Conservation (phyloP, 371 early-diverging fungal genomes). For the Enterocytospora artemiae region DNA sequence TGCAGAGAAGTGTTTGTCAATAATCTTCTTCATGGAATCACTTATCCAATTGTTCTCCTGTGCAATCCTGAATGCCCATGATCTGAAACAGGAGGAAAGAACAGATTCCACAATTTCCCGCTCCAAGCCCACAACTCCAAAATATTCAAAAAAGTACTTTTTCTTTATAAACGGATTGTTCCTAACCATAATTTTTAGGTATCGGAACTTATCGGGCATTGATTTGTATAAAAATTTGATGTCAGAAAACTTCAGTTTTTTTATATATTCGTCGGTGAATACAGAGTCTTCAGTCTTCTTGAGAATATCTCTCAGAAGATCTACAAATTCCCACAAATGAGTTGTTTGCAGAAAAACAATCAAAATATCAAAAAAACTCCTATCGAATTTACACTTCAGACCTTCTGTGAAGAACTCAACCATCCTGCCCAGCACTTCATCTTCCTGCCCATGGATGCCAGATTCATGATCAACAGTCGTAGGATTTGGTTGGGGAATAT, state of each 20-base stretch:
- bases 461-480: too few species aligned
- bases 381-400: not conserved
- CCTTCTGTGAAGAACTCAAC: not conserved
- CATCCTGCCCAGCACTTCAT: too few species aligned
- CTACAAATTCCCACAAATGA: too few species aligned
- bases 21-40: not conserved
- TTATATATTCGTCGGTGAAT: slow-evolving; percentile 7
- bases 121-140: not conserved
- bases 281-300: not conserved
- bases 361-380: not conserved
- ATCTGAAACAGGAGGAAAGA: not conserved
- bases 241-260: not conserved
- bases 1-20: too few species aligned
- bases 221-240: slow-evolving; percentile 5
- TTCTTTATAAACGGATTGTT: slow-evolving; percentile 9
- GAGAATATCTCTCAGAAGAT: not conserved
- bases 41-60: slow-evolving; percentile 7
- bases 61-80: slow-evolving; percentile 18
- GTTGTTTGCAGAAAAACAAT: not conserved
- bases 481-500: too few species aligned
- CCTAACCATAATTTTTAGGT: slow-evolving; percentile 10
- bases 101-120: slow-evolving; percentile 3
- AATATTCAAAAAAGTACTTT: slow-evolving; percentile 10
- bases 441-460: too few species aligned
- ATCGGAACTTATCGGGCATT: slow-evolving; percentile 1